phyloP scores from a whole-genome alignment of 1,284 basidiomycete genomes.

The Kwoniella shivajii region DNA sequence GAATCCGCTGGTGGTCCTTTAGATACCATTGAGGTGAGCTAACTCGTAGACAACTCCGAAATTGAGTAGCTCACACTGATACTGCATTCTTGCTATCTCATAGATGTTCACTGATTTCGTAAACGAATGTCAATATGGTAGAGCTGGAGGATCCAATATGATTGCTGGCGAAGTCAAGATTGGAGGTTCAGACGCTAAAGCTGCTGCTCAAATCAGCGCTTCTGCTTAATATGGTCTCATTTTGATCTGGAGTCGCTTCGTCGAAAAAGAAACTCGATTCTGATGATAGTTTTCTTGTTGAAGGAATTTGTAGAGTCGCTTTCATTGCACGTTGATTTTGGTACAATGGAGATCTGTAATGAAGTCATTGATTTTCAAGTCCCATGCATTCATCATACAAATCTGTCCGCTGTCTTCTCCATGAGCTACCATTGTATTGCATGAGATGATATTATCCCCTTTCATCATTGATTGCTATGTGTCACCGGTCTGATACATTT shows the following conservation, averaged over 20 bases:
- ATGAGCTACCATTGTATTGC: too few species aligned
- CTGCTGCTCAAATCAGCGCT: slow-evolving; percentile 13
- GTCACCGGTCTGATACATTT: too few species aligned
- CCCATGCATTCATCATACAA: too few species aligned
- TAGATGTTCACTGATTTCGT: slow-evolving; percentile 94
- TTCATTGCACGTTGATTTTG: too few species aligned
- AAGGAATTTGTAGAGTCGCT: not conserved
- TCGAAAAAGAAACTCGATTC: too few species aligned
- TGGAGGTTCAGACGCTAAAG: slow-evolving; percentile 26
- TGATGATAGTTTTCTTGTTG: too few species aligned
- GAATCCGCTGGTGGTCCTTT: slow-evolving; percentile 90
- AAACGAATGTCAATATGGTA: slow-evolving; percentile 64
- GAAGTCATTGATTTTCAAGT: too few species aligned
- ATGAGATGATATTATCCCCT: too few species aligned
- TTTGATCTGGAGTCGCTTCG: too few species aligned
- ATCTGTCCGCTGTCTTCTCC: too few species aligned
- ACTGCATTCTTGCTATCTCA: not conserved
- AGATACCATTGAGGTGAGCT: slow-evolving; percentile 81
- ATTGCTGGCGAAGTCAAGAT: slow-evolving; percentile 39
- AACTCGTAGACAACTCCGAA: not conserved
- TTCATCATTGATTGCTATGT: too few species aligned
- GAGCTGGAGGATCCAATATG: slow-evolving; percentile 24
- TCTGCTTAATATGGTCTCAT: not conserved
- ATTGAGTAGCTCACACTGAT: not conserved
- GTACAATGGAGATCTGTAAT: too few species aligned